phyloP scores from a whole-genome alignment of 2,329 filamentous ascomycete species.

The Neofusicoccum sp. region DNA sequence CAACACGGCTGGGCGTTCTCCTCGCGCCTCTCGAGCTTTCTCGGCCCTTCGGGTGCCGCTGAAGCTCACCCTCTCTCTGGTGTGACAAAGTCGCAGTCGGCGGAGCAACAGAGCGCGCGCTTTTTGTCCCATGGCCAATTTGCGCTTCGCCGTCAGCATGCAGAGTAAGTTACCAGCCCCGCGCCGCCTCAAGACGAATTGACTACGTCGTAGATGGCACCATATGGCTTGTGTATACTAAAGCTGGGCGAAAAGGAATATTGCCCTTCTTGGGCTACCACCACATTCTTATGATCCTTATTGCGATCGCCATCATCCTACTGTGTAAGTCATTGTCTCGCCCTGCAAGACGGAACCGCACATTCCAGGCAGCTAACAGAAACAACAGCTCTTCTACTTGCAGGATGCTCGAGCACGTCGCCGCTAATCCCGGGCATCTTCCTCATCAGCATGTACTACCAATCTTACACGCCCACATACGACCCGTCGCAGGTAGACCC shows the following conservation, averaged over 20 bases:
- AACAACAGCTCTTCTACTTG: conserved; percentile 74
- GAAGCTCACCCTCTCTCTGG: conserved; percentile 23
- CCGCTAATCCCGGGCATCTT: conserved; percentile 95
- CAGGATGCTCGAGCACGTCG: conserved; percentile 94
- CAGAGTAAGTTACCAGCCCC: conserved; percentile 39
- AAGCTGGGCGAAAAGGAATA: conserved; percentile 43
- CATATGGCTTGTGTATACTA: neutral
- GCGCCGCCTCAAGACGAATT: neutral
- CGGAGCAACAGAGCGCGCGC: too few relatives aligned
- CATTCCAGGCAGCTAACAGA: neutral
- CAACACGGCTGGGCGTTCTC: neutral
- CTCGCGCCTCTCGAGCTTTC: conserved; percentile 21
- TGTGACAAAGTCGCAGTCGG: conserved; percentile 23
- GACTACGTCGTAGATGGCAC: neutral
- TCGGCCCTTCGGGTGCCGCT: conserved; percentile 44
- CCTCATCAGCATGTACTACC: conserved; percentile 96
- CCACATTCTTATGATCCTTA: conserved; percentile 96
- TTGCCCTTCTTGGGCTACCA: conserved; percentile 66
- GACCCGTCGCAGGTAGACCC: conserved; percentile 89
- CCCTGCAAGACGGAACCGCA: neutral
- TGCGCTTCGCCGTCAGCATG: conserved; percentile 52
- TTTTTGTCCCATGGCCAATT: conserved; percentile 46
- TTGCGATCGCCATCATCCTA: conserved; percentile 89
- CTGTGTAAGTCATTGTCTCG: conserved; percentile 67
- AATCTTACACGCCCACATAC: conserved; percentile 77